phyloP scores from a whole-genome alignment of 2,329 filamentous ascomycete species.

The Fusarium protoensiforme region DNA sequence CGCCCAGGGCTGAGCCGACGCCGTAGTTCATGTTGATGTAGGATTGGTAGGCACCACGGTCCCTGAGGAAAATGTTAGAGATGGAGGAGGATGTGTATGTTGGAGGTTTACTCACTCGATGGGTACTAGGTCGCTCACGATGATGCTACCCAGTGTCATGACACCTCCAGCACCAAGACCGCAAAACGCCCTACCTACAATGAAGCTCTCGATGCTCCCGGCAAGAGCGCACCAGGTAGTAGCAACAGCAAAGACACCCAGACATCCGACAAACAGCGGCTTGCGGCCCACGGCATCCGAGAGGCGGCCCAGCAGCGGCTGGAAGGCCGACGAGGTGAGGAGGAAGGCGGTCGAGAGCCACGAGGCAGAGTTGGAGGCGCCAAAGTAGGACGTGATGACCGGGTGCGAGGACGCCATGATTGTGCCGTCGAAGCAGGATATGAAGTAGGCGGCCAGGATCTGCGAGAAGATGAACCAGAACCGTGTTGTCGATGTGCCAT shows the following conservation, averaged over 20 bases:
- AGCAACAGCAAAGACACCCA: constrained; percentile 71
- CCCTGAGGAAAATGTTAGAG: constrained; percentile 2
- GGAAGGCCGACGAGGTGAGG: constrained; percentile 79
- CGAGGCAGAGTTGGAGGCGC: constrained; percentile 80
- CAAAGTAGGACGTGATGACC: constrained; percentile 83
- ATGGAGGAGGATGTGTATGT: not conserved
- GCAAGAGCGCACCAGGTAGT: constrained; percentile 78
- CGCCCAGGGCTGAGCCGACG: constrained; percentile 67
- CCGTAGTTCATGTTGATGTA: constrained; percentile 76
- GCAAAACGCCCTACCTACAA: constrained; percentile 75
- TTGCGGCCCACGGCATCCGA: constrained; percentile 80
- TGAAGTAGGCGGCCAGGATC: constrained; percentile 67
- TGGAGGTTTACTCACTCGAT: constrained; percentile 65
- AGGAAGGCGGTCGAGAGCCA: constrained; percentile 86
- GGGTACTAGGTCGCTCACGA: constrained; percentile 79
- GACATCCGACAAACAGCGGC: constrained; percentile 70
- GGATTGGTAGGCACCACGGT: constrained; percentile 77
- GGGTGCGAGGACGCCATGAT: constrained; percentile 86
- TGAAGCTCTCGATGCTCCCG: constrained; percentile 74
- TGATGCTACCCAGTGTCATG: constrained; percentile 75
- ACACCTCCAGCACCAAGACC: constrained; percentile 80
- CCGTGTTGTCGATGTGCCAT: constrained; percentile 57
- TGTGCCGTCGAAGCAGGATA: constrained; percentile 78
- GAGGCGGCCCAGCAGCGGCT: constrained; percentile 78
- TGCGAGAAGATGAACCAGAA: constrained; percentile 74